Evolutionary conservation across 768 basidiomycete species (phyloP), one percentile per base, ranked within the genome.

Genomic region (Boletus tylopilopsis): DNA sequence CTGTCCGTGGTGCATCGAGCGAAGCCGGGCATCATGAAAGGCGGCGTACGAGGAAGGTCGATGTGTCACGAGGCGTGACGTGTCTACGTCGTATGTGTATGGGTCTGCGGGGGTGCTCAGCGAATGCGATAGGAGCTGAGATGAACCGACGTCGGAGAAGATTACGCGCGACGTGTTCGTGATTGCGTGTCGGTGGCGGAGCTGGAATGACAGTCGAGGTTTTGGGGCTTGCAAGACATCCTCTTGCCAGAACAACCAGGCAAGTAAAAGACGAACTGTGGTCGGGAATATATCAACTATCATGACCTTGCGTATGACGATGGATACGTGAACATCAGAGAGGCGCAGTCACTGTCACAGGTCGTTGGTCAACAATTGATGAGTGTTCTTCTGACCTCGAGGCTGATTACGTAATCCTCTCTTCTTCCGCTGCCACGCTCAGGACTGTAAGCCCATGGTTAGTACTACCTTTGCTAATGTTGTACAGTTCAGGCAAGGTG

Each of bases 161-260:
- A 87, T 66, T 36, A 81, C 72, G 5, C 76, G 74, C 3, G 82
- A 81, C 19, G 70, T 62, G 52, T 80, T 74, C 37, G 76, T 73
- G 9, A 80, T 57, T 22, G 77, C 82, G 56, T 88, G 84, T 35
- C 76, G 69, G 63, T 88, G 86, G 30, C 86, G 81, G 21, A 88
- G 73, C 27, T 76, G 76, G 66, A 89, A 88, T 27, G 71, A 74
- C 6, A 85, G 60, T 13, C 69, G 61, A 38, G 71, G 50, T 32
- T 52, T 57, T 66, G 64, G 68, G 68, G 61, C 68, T 56, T 68
- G 53, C 12, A 32, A 22, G 10, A 34, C 2, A 19, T 54, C 39
- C 30, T 61, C 53, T 24, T 50, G 10, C 74, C 72, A 78, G 10
- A 80, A 62, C 4, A 76, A 56, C 2, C 68, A 72, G 6, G 71